Conservation (phyloP, 306 rosid species). For the Dicorynia guianensis region DNA sequence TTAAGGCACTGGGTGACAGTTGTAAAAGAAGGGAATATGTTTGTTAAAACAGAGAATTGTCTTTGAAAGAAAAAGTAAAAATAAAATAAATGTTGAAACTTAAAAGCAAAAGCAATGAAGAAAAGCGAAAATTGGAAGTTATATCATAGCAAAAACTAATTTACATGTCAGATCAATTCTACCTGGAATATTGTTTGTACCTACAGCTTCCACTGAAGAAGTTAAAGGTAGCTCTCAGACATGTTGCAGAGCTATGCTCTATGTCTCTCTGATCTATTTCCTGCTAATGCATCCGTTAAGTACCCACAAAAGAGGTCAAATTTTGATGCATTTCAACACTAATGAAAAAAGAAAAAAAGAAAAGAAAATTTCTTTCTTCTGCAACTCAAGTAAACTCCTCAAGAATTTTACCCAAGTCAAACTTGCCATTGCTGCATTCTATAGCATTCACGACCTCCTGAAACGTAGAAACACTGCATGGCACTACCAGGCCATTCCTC, state of each 20-base stretch:
- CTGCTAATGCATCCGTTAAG: conserved; percentile 19
- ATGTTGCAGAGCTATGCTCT: conserved; percentile 40
- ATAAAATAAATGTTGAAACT: background rate
- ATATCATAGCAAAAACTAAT: conserved; percentile 12
- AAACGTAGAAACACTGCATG: conserved; percentile 78
- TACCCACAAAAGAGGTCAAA: conserved; percentile 20
- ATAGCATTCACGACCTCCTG: conserved; percentile 76
- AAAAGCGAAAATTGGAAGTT: conserved; percentile 17
- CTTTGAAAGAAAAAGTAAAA: background rate
- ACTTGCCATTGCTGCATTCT: conserved; percentile 72
- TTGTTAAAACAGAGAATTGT: background rate
- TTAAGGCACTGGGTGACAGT: conserved; percentile 34
- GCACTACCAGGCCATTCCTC: conserved; percentile 73
- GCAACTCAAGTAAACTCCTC: conserved; percentile 60
- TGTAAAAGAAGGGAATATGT: conserved; percentile 31
- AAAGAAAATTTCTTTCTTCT: background rate
- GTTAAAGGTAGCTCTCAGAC: conserved; percentile 34
- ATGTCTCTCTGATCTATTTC: conserved; percentile 23
- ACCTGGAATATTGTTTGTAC: conserved; percentile 12
- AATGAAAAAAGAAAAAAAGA: background rate
- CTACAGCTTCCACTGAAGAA: conserved; percentile 28
- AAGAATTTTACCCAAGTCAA: conserved; percentile 73
- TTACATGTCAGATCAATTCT: conserved; percentile 32
- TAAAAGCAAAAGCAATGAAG: background rate
- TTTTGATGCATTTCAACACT: conserved; percentile 26